Evolutionary conservation across 1,284 basidiomycete genomes (phyloP).

Genomic region (Hemileia vastatrix): DNA sequence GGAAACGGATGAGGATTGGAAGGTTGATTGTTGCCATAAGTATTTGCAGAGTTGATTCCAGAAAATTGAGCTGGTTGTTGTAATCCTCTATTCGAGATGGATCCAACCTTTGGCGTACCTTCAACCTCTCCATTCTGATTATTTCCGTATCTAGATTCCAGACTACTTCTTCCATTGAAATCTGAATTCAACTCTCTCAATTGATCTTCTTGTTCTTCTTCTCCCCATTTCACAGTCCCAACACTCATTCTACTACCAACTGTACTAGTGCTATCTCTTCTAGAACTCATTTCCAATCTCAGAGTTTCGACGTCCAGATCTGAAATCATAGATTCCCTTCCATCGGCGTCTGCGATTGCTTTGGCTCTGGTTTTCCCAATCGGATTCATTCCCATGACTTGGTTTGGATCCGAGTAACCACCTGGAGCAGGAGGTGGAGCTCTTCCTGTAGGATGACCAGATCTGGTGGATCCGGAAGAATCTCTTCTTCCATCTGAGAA

Average conservation of each 20-base stretch:
- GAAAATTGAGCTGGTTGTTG: too few species aligned
- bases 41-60: too few species aligned
- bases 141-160: too few species aligned
- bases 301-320: conserved; percentile 40
- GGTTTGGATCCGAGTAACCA: conserved; percentile 32
- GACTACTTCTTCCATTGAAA: background rate
- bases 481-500: background rate
- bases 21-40: background rate
- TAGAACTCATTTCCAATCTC: conserved; percentile 30
- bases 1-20: conserved; percentile 7
- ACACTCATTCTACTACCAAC: conserved; percentile 29
- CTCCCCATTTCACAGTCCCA: conserved; percentile 27
- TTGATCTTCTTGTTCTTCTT: background rate
- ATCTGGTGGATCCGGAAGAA: conserved; percentile 12
- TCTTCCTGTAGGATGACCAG: conserved; percentile 34
- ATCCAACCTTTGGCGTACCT: too few species aligned
- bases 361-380: conserved; percentile 30
- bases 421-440: conserved; percentile 25
- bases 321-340: conserved; percentile 35
- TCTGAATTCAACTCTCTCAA: background rate
- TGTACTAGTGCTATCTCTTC: conserved; percentile 33
- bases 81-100: too few species aligned
- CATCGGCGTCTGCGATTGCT: conserved; percentile 32
- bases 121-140: too few species aligned
- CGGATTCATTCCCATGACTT: conserved; percentile 20